Conservation (phyloP, 129 eudicot genomes). For the Centella asiatica region DNA sequence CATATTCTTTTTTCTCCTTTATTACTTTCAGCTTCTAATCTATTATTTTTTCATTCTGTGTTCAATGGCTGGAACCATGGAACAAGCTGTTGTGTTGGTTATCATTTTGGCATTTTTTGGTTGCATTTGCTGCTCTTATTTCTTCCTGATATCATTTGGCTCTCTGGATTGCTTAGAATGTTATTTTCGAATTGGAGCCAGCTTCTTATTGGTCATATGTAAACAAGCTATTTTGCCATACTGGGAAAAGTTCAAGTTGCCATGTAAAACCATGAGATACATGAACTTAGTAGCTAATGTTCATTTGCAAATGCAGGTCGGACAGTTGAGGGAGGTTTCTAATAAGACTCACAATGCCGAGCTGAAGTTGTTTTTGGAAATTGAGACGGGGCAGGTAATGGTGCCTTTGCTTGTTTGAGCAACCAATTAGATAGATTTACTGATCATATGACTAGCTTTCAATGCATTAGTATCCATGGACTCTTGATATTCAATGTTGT, state of each 20-base stretch:
- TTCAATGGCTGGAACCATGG: too few relatives aligned
- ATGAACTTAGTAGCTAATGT: background rate
- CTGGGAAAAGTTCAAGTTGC: background rate
- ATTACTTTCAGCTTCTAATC: too few relatives aligned
- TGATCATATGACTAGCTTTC: too few relatives aligned
- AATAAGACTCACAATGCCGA: slow-evolving; percentile 88
- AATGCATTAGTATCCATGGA: too few relatives aligned
- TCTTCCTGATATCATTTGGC: background rate
- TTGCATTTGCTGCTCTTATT: background rate
- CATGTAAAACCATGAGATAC: background rate
- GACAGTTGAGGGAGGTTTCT: slow-evolving; percentile 73
- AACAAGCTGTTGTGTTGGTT: too few relatives aligned
- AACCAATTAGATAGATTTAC: too few relatives aligned
- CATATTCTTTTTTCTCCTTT: background rate
- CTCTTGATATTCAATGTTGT: too few relatives aligned
- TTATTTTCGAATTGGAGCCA: too few relatives aligned
- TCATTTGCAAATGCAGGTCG: slow-evolving; percentile 56
- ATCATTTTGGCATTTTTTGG: too few relatives aligned
- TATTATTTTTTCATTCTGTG: too few relatives aligned
- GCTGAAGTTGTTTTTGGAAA: slow-evolving; percentile 83
- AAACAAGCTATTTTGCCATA: too few relatives aligned
- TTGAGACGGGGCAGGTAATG: slow-evolving; percentile 71
- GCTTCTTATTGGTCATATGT: too few relatives aligned
- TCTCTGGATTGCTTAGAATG: background rate
- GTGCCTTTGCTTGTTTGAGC: background rate